A percentile compares a stretch with the other conserved stretches of the same genome.
phyloP scores from a whole-genome alignment of 2,329 filamentous ascomycete species.

The Claviceps monticola region DNA sequence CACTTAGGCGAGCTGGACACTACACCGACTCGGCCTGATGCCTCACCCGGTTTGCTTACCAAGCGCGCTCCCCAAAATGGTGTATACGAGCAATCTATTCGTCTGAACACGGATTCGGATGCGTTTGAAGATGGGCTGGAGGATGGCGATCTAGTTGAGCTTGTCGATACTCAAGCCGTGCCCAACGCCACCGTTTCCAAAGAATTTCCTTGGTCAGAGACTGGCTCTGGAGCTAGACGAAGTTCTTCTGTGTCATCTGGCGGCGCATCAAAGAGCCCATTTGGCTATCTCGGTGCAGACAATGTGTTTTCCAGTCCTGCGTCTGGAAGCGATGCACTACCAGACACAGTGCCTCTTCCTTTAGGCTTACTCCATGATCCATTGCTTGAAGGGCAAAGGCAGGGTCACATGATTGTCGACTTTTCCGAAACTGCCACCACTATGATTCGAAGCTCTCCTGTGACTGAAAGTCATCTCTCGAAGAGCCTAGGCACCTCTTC shows the following conservation, averaged over 20 bases:
- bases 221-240: conserved; percentile 13
- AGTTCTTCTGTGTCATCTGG: conserved; percentile 15
- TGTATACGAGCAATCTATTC: background rate
- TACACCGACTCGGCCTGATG: conserved; percentile 17
- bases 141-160: conserved; percentile 11
- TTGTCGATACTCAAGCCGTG: conserved; percentile 6
- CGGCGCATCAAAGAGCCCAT: conserved; percentile 8
- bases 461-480: conserved; percentile 3
- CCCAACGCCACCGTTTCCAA: background rate
- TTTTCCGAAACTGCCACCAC: conserved; percentile 25
- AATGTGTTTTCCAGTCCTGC: conserved; percentile 16
- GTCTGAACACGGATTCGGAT: background rate
- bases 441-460: conserved; percentile 17
- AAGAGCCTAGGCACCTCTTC: conserved; percentile 4
- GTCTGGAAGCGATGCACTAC: conserved; percentile 13
- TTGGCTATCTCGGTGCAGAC: conserved; percentile 13
- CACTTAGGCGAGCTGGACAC: conserved; percentile 20
- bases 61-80: background rate
- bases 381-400: background rate
- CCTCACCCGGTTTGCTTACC: conserved; percentile 5
- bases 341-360: conserved; percentile 18
- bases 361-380: conserved; percentile 1
- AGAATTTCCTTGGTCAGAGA: conserved; percentile 18
- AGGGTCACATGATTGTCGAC: conserved; percentile 10
- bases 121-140: conserved; percentile 13